These are phyloP conservation scores for Tuber calosporum DNA, from an alignment of 495 filamentous ascomycete species.

Conservation along the genomic window DNA sequence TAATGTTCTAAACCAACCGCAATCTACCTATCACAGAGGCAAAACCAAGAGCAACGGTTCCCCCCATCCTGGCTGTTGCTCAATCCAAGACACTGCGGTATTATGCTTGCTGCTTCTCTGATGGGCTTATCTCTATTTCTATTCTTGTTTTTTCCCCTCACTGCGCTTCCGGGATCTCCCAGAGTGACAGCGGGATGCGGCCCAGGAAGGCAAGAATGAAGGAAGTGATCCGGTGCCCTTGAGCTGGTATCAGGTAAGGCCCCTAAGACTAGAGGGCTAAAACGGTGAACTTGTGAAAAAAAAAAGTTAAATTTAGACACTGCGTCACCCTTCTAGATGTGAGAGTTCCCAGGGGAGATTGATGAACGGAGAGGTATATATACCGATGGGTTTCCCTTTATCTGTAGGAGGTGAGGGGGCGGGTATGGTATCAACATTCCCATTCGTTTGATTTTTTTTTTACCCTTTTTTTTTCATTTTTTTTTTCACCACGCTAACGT, in stretches of 20 bases:
- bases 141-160: not conserved
- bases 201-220: not conserved
- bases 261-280: not conserved
- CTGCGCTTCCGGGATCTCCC: not conserved
- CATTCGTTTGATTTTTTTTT: conserved; percentile 2
- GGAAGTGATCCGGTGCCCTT: not conserved
- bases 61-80: not conserved
- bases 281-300: not conserved
- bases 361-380: not conserved
- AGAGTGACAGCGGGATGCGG: not conserved
- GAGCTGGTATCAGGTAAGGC: not conserved
- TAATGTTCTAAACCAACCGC: not conserved
- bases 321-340: not conserved
- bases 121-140: not conserved
- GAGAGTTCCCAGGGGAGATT: not conserved
- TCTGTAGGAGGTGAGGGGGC: not conserved
- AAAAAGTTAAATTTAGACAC: not conserved
- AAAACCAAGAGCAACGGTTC: not conserved
- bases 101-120: not conserved
- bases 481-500: conserved; percentile 3
- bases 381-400: not conserved
- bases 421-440: not conserved
- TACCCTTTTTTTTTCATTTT: not conserved
- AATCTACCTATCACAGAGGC: not conserved
- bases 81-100: not conserved